phyloP scores from a whole-genome alignment of 306 rosid genomes.

The Cicer chorassanicum region DNA sequence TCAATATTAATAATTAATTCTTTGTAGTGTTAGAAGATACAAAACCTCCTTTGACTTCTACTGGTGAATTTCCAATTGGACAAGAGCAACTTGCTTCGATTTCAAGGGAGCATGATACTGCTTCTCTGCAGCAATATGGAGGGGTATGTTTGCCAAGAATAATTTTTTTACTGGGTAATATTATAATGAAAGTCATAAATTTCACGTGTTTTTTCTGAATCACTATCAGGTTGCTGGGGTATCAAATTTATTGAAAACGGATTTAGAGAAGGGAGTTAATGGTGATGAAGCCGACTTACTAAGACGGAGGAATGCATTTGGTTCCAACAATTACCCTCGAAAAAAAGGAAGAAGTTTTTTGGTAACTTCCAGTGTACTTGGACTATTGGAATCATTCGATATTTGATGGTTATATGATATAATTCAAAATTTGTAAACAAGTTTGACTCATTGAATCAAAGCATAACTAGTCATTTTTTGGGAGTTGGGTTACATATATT shows the following conservation, averaged over 20 bases:
- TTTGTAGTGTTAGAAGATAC: slow-evolving; percentile 49
- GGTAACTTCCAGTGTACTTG: slow-evolving; percentile 54
- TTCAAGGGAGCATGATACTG: slow-evolving; percentile 72
- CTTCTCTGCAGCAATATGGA: slow-evolving; percentile 64
- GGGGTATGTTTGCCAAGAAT: slow-evolving; percentile 64
- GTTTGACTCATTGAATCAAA: not conserved
- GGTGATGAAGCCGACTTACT: slow-evolving; percentile 78
- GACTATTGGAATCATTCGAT: slow-evolving; percentile 12
- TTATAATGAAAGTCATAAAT: slow-evolving; percentile 17
- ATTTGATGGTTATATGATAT: not conserved
- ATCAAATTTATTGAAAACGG: slow-evolving; percentile 66
- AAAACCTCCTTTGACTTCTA: slow-evolving; percentile 37
- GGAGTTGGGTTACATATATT: not conserved
- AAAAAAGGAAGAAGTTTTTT: slow-evolving; percentile 82
- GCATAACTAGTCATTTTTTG: not conserved
- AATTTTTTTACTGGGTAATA: slow-evolving; percentile 6
- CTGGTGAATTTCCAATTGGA: slow-evolving; percentile 75
- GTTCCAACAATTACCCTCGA: slow-evolving; percentile 83
- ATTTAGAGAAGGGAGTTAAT: slow-evolving; percentile 75
- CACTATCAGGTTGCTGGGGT: slow-evolving; percentile 72
- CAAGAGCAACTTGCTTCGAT: slow-evolving; percentile 75
- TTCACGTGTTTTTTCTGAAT: slow-evolving; percentile 33
- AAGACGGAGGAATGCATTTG: slow-evolving; percentile 72
- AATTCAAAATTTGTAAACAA: not conserved
- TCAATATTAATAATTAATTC: slow-evolving; percentile 11